Base-by-base conservation (phyloP, 768 basidiomycete genomes). In the Chalciporus piperatus region DNA sequence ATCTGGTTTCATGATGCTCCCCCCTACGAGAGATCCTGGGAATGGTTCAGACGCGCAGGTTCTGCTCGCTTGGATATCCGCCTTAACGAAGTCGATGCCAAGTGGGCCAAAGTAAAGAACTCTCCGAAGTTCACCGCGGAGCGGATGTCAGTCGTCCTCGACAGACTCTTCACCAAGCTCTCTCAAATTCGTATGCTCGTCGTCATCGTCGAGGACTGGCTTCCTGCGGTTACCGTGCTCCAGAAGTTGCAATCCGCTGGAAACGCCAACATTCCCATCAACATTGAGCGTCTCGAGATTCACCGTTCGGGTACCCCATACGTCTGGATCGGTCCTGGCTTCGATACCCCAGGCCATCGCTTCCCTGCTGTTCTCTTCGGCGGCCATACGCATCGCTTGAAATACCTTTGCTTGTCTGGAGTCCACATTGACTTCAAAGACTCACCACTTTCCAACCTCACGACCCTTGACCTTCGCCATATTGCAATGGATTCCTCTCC, bases 231-330 rank as follows among this genome's bases (percentile, higher is more conserved):
- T 14, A 68, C 72, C 4, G 70, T 82, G 47, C 64, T 88, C 51
- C 73, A 81, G 47, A 76, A 72, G 53, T 67, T 89, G 45, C 69
- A 69, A 46, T 51, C 59, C 4, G 69, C 72, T 3, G 73, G 71
- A 8, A 58, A 56, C 25, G 52, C 65, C 11, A 67, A 71, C 3
- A 53, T 60, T 23, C 67, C 74, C 16, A 71, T 79, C 54, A 70
- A 67, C 37, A 62, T 90, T n/a, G 76, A 84, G 55, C 80, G 80
- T 25, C 69, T 89, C 56, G 86, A 88, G 66, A 65, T 90, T 23
- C 84, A 86, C 65, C 80, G 84, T 28, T 69, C 71, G 13, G 81
- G 80, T 5, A 52, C 66, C 25, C 76, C 77, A 35, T 78, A 75
- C 51, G 55, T 74, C 16, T 77, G 77, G 69, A 58, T 74, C 20